phyloP scores from a whole-genome alignment of 1,284 basidiomycete species.

The Irpex sp. region DNA sequence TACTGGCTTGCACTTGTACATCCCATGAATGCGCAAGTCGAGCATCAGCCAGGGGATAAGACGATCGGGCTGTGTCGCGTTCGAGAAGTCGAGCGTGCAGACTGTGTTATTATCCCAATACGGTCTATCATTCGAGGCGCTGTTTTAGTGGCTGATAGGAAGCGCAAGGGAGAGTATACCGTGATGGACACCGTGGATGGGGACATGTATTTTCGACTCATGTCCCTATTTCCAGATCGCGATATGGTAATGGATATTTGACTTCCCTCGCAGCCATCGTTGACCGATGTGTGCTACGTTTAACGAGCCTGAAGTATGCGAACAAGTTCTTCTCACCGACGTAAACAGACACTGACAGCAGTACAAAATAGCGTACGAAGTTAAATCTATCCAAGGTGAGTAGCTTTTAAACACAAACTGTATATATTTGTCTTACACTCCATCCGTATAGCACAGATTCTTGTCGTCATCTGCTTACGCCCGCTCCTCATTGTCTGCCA shows the following conservation, averaged over 20 bases:
- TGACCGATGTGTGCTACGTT: no score
- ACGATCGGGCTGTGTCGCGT: not conserved
- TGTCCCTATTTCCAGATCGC: not conserved
- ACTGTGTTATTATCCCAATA: not conserved
- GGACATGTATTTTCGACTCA: not conserved
- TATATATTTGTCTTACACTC: no score
- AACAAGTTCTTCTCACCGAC: no score
- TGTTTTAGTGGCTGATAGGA: not conserved
- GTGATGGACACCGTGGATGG: not conserved
- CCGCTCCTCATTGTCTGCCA: no score
- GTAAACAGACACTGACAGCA: no score
- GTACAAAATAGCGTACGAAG: no score
- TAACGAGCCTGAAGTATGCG: no score
- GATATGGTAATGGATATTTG: not conserved
- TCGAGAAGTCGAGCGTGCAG: not conserved
- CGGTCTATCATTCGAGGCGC: not conserved
- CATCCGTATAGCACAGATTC: no score
- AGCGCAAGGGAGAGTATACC: not conserved
- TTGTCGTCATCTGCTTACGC: no score
- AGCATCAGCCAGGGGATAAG: not conserved
- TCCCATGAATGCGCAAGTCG: not conserved
- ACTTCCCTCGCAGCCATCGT: not conserved
- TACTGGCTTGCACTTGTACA: not conserved
- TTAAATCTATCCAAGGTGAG: no score
- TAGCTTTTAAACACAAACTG: no score